Conservation (phyloP, 768 basidiomycete species). For the Leucocoprinus sp. region DNA sequence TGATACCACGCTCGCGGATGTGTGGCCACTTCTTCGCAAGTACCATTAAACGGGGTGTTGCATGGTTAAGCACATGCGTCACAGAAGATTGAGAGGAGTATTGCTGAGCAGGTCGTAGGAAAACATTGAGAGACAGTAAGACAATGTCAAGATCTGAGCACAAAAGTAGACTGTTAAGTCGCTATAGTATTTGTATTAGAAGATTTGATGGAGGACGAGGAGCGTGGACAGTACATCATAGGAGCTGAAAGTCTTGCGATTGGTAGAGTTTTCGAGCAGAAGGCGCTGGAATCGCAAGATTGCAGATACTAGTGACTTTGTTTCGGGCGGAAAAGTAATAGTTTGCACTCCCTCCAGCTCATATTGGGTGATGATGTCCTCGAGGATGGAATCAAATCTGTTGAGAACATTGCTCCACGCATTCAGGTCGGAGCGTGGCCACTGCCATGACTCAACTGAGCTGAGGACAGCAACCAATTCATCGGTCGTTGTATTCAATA, state of each 20-base stretch:
- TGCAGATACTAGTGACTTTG: constrained; percentile 68
- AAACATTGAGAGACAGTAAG: constrained; percentile 71
- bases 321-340: constrained; percentile 64
- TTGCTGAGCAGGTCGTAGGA: constrained; percentile 91
- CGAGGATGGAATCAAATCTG: constrained; percentile 87
- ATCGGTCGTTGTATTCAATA: constrained; percentile 58
- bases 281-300: constrained; percentile 86
- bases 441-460: constrained; percentile 78
- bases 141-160: constrained; percentile 88
- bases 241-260: constrained; percentile 90
- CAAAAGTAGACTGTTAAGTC: constrained; percentile 79
- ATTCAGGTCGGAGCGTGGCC: constrained; percentile 94
- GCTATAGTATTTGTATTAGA: constrained; percentile 37
- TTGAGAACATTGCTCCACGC: constrained; percentile 95
- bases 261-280: constrained; percentile 94
- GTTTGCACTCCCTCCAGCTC: constrained; percentile 79
- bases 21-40: constrained; percentile 83
- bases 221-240: constrained; percentile 73
- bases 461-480: constrained; percentile 63
- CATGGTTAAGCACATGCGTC: constrained; percentile 74
- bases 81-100: constrained; percentile 86
- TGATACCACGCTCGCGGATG: constrained; percentile 71
- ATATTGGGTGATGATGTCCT: constrained; percentile 75
- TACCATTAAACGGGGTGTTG: constrained; percentile 70
- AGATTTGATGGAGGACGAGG: constrained; percentile 9